Conservation (phyloP, 805 yeast genomes). For the Maudiozyma serrabonitensis region DNA sequence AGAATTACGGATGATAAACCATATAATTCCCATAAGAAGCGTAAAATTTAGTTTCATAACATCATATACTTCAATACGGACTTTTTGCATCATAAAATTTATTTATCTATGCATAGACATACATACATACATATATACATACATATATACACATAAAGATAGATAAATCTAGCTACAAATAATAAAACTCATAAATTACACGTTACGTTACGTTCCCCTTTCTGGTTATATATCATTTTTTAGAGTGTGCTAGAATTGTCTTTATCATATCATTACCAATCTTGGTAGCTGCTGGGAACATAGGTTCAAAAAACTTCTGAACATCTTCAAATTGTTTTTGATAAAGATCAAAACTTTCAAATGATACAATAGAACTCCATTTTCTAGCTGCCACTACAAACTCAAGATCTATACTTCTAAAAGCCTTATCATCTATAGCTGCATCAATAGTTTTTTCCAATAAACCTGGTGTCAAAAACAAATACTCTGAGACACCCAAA, state of each 20-base stretch:
- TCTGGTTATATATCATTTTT: not conserved
- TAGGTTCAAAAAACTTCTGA: constrained; percentile 75
- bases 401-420: constrained; percentile 84
- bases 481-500: constrained; percentile 85
- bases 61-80: too few species aligned
- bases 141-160: not conserved
- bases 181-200: not conserved
- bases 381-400: constrained; percentile 81
- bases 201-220: not conserved
- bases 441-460: constrained; percentile 74
- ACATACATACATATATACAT: not conserved
- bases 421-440: constrained; percentile 54
- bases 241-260: constrained; percentile 44
- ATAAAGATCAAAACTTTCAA: constrained; percentile 68
- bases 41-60: not conserved
- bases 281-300: constrained; percentile 78
- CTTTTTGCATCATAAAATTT: not conserved
- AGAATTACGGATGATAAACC: not conserved
- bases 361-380: constrained; percentile 76
- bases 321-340: constrained; percentile 63
- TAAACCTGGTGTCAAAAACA: constrained; percentile 75
- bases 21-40: not conserved
- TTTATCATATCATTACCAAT: constrained; percentile 92
- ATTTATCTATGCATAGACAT: not conserved
- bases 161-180: not conserved